These are phyloP conservation scores for Globisporangium radiosum DNA, from an alignment of 352 stramenopile species.

Conservation along the genomic window DNA sequence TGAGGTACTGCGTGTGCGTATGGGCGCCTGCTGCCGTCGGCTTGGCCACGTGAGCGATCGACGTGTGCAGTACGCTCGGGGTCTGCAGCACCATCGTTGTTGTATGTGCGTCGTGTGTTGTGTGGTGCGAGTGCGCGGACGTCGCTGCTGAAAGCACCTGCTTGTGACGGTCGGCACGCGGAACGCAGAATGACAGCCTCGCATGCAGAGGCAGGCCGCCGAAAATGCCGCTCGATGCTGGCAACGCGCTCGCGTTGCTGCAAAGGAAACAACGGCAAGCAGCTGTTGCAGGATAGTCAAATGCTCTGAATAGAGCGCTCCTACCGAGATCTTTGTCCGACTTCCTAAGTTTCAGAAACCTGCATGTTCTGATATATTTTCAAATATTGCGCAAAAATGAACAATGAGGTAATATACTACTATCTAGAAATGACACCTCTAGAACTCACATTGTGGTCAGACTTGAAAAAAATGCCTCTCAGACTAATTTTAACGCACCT, in stretches of 20 bases:
- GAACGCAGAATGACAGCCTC: background rate
- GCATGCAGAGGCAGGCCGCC: background rate
- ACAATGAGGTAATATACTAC: too few species aligned
- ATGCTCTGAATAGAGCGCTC: too few species aligned
- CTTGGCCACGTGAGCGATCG: constrained; percentile 74
- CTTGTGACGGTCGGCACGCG: background rate
- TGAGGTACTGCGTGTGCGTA: constrained; percentile 76
- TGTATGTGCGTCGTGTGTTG: background rate
- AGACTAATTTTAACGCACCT: too few species aligned
- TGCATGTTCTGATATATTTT: too few species aligned
- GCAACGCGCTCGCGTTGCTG: background rate
- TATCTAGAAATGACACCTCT: too few species aligned
- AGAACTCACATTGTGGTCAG: too few species aligned
- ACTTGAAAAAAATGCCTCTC: too few species aligned
- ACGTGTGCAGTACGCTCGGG: constrained; percentile 62
- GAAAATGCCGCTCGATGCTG: background rate
- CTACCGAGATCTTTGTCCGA: too few species aligned
- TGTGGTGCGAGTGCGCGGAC: background rate
- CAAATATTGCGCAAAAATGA: too few species aligned
- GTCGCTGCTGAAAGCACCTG: background rate
- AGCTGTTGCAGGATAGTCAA: too few species aligned
- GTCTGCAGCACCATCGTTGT: constrained; percentile 16
- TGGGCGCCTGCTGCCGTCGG: constrained; percentile 48
- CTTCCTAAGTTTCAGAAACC: too few species aligned
- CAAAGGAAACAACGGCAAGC: too few species aligned